Evolutionary conservation across 345 rosid species (phyloP), one percentile per base, ranked within the genome.

Genomic region (Rhodomyrtus tomentosa): DNA sequence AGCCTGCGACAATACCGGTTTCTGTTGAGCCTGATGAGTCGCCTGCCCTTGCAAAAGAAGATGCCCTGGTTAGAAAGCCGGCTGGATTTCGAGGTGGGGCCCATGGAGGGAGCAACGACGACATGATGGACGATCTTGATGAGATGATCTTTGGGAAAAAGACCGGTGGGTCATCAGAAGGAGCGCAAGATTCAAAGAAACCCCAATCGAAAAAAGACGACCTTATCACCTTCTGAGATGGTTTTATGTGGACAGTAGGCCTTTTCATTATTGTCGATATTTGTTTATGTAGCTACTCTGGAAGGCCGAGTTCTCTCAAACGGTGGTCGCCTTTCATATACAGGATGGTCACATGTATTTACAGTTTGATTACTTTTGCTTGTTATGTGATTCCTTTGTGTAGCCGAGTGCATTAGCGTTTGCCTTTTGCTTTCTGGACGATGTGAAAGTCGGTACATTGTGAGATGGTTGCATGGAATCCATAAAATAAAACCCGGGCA

Each of bases 81-180:
- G 92, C 95, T 8, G 92, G 95, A 82, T 86, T 90, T 36, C 93
- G 90, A 40, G 91, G 90, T 56, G 94, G 93, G 29, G 81, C 87
- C 62, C 92, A 85, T 15, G 91, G 92, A 18, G 93, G 95, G 82
- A 94, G 91, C 91, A 92, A 89, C 2, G 97, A 95, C 22, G 95
- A 93, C 87, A 91, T 93, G 98, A 93, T 95, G 97, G 99, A 96
- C 90, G 99, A 98, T 88, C 98, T 98, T 4, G 98, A 96, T 85
- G 96, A 96, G 87, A 94, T 95, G 98, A 94, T 96, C 84, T 96
- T 96, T 45, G 98, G 98, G 79, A 94, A 95, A 93, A 95, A 94
- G 90, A 89, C 92, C 5, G 89, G 92, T 24, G 91, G 90, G 22
- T 81, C 93, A 13, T 92, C 98, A 22, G 93, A 91, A 86, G 91